Percentiles rank a stretch among this genome's conserved stretches.
Conservation (phyloP, 805 yeast genomes). For the Pichia eremophila region DNA sequence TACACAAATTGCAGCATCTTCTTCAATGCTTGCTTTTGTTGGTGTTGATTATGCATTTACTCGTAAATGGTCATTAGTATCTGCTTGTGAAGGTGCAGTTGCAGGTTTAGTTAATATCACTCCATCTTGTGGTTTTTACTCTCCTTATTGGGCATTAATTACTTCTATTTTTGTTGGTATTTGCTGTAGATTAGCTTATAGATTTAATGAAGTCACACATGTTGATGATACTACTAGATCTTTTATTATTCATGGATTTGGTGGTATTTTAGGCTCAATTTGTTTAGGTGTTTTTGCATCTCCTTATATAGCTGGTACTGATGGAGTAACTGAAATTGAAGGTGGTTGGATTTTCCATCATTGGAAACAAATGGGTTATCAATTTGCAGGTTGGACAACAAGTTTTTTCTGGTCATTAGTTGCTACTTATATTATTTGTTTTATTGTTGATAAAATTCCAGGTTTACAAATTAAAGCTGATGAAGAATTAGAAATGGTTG, state of each 20-base stretch:
- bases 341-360: conserved; percentile 42
- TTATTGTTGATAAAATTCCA: conserved; percentile 41
- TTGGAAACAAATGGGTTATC: conserved; percentile 37
- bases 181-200: conserved; percentile 28
- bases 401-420: conserved; percentile 36
- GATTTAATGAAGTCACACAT: conserved; percentile 31
- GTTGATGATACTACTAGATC: conserved; percentile 39
- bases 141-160: conserved; percentile 39
- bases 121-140: conserved; percentile 36
- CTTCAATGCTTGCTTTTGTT: conserved; percentile 37
- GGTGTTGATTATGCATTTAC: conserved; percentile 32
- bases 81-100: conserved; percentile 39
- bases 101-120: conserved; percentile 39
- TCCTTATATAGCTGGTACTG: conserved; percentile 34
- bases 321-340: conserved; percentile 33
- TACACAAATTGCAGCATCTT: conserved; percentile 43
- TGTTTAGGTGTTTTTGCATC: conserved; percentile 38
- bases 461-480: conserved; percentile 37
- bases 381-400: conserved; percentile 35
- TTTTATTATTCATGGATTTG: conserved; percentile 38
- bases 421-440: conserved; percentile 35
- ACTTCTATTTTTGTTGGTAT: conserved; percentile 32
- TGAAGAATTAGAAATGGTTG: conserved; percentile 40
- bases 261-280: conserved; percentile 37
- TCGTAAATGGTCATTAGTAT: conserved; percentile 32